Evolutionary conservation across 169 alveolate species (phyloP).

Genomic region (Plasmodium cynomolgi): DNA sequence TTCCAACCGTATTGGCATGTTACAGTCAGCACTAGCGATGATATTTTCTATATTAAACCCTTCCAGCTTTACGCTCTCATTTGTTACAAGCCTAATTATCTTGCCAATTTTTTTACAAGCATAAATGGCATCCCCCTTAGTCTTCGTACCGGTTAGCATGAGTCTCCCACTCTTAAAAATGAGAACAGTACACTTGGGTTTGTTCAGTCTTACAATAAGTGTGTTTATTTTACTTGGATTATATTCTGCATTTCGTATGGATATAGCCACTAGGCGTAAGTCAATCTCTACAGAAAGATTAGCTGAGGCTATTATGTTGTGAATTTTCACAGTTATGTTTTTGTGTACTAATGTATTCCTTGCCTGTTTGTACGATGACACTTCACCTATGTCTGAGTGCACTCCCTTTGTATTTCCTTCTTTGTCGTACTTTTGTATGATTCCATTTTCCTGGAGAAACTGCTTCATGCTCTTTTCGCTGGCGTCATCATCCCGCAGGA

Average conservation of each 20-base stretch:
- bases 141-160: conserved; percentile 97
- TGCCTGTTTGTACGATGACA: neutral
- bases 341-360: conserved; percentile 67
- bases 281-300: conserved; percentile 92
- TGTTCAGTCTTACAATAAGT: conserved; percentile 95
- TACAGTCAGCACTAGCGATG: conserved; percentile 98
- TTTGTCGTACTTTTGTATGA: neutral
- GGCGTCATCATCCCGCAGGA: conserved; percentile 16
- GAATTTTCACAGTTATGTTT: conserved; percentile 88
- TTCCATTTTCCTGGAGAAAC: neutral
- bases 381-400: neutral
- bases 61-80: conserved; percentile 87
- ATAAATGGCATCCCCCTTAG: conserved; percentile 91
- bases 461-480: neutral
- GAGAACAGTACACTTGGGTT: conserved; percentile 97
- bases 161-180: conserved; percentile 96
- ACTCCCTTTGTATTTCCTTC: neutral
- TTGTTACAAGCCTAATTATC: conserved; percentile 92
- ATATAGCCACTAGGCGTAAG: conserved; percentile 93
- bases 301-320: conserved; percentile 96
- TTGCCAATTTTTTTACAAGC: conserved; percentile 97
- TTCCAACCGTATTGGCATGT: conserved; percentile 97
- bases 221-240: conserved; percentile 97
- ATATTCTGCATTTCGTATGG: conserved; percentile 97
- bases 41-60: conserved; percentile 97